Evolutionary conservation across 768 basidiomycete species (phyloP).

Genomic region (Chalciporus sphaerocephalus): DNA sequence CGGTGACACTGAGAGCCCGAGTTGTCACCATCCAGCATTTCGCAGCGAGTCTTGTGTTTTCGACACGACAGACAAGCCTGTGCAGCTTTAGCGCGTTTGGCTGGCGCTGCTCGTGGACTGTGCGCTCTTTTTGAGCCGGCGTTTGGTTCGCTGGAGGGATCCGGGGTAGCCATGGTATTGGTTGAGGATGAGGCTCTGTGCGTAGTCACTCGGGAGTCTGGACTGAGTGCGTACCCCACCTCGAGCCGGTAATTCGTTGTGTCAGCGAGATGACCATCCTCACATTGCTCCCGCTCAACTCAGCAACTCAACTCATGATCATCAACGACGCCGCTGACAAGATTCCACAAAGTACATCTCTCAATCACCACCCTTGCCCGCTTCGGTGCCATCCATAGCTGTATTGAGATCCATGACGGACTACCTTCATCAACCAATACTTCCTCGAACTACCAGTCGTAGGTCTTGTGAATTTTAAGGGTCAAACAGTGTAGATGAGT

Average conservation of each 20-base stretch:
- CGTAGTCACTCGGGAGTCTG: no score
- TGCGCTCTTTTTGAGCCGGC: constrained; percentile 29
- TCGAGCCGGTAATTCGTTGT: constrained; percentile 8
- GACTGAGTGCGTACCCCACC: constrained; percentile 4
- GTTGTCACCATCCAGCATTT: constrained; percentile 41
- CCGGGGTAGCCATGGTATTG: constrained; percentile 14
- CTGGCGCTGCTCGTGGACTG: constrained; percentile 27
- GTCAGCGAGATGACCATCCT: background rate
- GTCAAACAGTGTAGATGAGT: no score
- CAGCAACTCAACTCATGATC: background rate
- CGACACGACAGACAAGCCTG: constrained; percentile 46
- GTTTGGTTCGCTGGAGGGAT: constrained; percentile 17
- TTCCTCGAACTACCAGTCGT: background rate
- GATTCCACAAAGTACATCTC: background rate
- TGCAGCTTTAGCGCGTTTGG: constrained; percentile 40
- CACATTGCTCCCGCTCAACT: background rate
- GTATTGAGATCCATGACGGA: no score
- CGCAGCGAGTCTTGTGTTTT: constrained; percentile 48
- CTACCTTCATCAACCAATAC: no score
- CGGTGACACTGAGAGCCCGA: constrained; percentile 42
- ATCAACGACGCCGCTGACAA: no score
- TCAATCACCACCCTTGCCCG: no score
- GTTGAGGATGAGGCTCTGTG: constrained; percentile 3
- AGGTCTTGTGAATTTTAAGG: no score
- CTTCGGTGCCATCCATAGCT: no score